Evolutionary conservation across 768 basidiomycete genomes (phyloP).

Genomic region (Tulasnella sp.): DNA sequence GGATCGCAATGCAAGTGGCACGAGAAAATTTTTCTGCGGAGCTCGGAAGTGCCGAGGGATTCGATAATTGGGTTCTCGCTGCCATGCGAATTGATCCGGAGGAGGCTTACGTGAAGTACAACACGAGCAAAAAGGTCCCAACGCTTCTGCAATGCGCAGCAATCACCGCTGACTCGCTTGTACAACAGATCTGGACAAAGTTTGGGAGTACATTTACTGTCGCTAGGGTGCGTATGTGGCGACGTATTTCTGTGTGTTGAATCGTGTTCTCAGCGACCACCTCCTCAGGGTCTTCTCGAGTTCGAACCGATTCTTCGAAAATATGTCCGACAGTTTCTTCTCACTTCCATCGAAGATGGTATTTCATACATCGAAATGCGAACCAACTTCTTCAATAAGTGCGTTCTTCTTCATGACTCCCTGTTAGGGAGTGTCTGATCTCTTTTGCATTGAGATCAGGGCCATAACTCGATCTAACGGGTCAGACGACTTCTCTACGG

Average conservation of each 20-base stretch:
- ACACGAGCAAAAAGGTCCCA: constrained; percentile 55
- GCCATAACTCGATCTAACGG: constrained; percentile 53
- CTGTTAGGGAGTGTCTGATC: not conserved
- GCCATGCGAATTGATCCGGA: constrained; percentile 59
- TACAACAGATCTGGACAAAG: constrained; percentile 63
- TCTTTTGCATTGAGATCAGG: constrained; percentile 31
- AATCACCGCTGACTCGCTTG: not conserved
- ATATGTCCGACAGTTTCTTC: constrained; percentile 57
- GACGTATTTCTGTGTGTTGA: not conserved
- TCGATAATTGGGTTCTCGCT: constrained; percentile 57
- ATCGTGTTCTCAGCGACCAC: constrained; percentile 28
- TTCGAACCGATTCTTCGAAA: constrained; percentile 52
- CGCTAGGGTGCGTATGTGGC: constrained; percentile 36
- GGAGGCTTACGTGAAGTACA: constrained; percentile 66
- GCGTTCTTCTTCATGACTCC: constrained; percentile 22
- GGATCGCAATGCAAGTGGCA: constrained; percentile 51
- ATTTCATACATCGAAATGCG: constrained; percentile 64
- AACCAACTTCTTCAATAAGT: constrained; percentile 57
- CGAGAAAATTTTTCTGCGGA: constrained; percentile 43
- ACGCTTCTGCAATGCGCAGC: not conserved
- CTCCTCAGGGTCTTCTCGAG: constrained; percentile 34
- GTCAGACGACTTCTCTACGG: constrained; percentile 48
- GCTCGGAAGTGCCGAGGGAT: constrained; percentile 48
- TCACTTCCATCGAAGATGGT: constrained; percentile 57
- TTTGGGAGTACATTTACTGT: constrained; percentile 50